These are phyloP conservation scores for Coemansia sp. DNA, from an alignment of 371 early-diverging fungal species.

Conservation along the genomic window DNA sequence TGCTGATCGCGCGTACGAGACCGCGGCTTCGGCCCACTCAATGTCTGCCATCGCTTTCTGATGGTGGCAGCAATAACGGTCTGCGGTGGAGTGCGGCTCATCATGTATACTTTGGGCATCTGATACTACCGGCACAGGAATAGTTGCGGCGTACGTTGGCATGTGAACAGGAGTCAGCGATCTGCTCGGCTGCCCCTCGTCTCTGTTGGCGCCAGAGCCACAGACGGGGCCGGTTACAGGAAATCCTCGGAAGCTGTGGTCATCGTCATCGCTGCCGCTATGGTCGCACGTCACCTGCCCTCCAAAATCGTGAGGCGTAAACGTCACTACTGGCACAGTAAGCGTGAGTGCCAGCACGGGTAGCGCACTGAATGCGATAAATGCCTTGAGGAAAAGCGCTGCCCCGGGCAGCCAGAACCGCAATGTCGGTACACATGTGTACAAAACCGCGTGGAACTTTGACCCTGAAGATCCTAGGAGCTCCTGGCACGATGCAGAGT, in stretches of 20 bases:
- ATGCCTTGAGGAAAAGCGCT: slow-evolving; percentile 14
- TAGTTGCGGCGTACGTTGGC: not conserved
- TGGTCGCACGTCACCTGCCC: not conserved
- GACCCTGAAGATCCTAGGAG: not conserved
- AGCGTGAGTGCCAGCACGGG: slow-evolving; percentile 48
- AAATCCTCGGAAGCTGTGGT: not conserved
- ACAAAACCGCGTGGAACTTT: slow-evolving; percentile 1
- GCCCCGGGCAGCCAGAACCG: slow-evolving; percentile 36
- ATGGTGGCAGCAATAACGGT: not conserved
- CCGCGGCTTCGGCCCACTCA: slow-evolving; percentile 23
- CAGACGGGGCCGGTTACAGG: not conserved
- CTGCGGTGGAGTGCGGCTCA: not conserved
- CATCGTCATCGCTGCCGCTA: not conserved
- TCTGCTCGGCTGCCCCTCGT: not conserved
- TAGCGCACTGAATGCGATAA: slow-evolving; percentile 36
- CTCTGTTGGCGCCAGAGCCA: not conserved
- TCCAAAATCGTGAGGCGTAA: not conserved
- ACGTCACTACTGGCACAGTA: slow-evolving; percentile 50
- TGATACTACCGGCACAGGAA: not conserved
- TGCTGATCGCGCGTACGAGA: slow-evolving; percentile 15
- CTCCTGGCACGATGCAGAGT: not conserved
- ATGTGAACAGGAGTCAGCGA: not conserved
- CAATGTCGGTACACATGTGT: slow-evolving; percentile 38
- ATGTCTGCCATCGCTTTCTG: slow-evolving; percentile 2
- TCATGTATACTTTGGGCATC: not conserved